Percentiles rank a stretch among this genome's conserved stretches.
These are phyloP conservation scores for Diutina neorugosa DNA, from an alignment of 1,139 yeast genomes.

Conservation along the genomic window DNA sequence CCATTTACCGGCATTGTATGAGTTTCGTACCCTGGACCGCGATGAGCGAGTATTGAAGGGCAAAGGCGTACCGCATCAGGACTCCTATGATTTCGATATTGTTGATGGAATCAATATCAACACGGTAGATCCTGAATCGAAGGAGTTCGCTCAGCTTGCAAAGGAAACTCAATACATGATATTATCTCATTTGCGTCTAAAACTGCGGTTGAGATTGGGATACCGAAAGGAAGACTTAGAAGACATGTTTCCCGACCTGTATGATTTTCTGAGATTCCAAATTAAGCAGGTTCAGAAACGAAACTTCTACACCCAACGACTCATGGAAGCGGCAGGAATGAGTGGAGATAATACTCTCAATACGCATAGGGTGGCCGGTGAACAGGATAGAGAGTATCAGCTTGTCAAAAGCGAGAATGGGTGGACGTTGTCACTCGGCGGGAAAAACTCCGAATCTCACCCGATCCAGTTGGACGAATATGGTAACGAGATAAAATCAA, in stretches of 20 bases:
- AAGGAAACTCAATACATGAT: slow-evolving; percentile 81
- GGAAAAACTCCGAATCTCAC: slow-evolving; percentile 21
- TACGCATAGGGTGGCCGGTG: slow-evolving; percentile 70
- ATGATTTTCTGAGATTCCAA: slow-evolving; percentile 90
- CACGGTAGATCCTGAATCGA: slow-evolving; percentile 56
- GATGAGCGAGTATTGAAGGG: slow-evolving; percentile 71
- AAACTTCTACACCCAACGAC: slow-evolving; percentile 75
- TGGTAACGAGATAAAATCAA: background rate
- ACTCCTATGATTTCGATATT: slow-evolving; percentile 39
- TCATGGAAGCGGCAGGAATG: slow-evolving; percentile 80
- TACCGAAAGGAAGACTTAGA: slow-evolving; percentile 79
- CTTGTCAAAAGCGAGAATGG: slow-evolving; percentile 73
- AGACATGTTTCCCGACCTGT: slow-evolving; percentile 64
- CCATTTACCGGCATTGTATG: slow-evolving; percentile 59
- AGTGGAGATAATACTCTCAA: slow-evolving; percentile 39
- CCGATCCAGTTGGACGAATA: slow-evolving; percentile 35
- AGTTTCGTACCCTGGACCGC: slow-evolving; percentile 22
- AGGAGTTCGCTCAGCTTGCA: slow-evolving; percentile 56
- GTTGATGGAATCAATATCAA: slow-evolving; percentile 64
- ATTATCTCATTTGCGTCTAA: slow-evolving; percentile 65
- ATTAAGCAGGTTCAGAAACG: slow-evolving; percentile 87
- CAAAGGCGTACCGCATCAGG: slow-evolving; percentile 48
- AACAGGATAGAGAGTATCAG: slow-evolving; percentile 64
- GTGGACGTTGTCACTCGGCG: slow-evolving; percentile 65
- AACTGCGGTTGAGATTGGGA: slow-evolving; percentile 92